Evolutionary conservation across 164 flowering plant genomes (phyloP), one percentile per base, ranked within the genome.

Genomic region (Cinnamomum chago): DNA sequence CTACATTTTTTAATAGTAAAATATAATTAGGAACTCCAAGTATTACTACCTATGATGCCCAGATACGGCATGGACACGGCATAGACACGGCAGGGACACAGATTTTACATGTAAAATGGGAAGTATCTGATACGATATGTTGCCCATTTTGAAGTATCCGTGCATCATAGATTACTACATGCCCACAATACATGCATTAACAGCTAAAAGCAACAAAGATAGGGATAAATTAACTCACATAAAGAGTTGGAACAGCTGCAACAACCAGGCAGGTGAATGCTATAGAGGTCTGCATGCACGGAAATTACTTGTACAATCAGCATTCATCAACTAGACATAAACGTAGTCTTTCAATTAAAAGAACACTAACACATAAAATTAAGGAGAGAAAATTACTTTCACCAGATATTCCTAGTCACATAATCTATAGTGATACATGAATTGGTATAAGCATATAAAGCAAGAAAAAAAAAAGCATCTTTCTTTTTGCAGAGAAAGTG

Each of bases 221-320:
- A 40, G 7, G 24, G 51, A 47, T 17, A 3, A 50, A 51, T 23
- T 15, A 30, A 82, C 94, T 93, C 81, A 93, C 97, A 83, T 51
- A 72, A 55, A 93, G 75, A 62, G 97, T 87, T 35, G 97, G 97
- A 28, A 93, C 84, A 52, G 95, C 90, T 40, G 90, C 90, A 65
- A 86, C 70, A 13, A 93, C 93, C 67, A 93, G 83, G 82, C 91
- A 84, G 3, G 88, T 80, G 76, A 93, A 88, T 7, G 95, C 95
- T 72, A 87, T 80, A 47, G 92, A 85, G 72, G 95, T 88, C 97
- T 93, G 90, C 90, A 86, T 18, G 27, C 28, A 82, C 24, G 27
- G 65, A 52, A 74, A 73, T 22, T n/a, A 50, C 22, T 52, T 40
- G 23, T 22, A 68, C n/a, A 22, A 67, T 76, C 73, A 77, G 55